Evolutionary conservation across 495 filamentous ascomycete species (phyloP).

Genomic region (Xylaria palmicola): DNA sequence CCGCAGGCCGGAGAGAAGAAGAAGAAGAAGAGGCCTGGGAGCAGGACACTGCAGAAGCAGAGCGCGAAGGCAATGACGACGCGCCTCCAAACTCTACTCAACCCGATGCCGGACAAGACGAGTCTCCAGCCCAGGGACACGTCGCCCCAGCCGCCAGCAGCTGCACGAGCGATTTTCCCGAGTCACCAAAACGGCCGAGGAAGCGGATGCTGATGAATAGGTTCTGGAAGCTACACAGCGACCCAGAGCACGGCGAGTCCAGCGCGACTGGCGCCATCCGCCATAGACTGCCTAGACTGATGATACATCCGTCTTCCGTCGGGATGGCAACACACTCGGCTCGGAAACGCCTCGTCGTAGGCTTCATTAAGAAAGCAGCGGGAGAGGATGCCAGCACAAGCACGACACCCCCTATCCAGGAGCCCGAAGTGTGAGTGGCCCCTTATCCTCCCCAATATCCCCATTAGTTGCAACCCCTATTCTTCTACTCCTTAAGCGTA

Average conservation of each 20-base stretch:
- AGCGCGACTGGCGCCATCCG: constrained; percentile 25
- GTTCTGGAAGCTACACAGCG: constrained; percentile 22
- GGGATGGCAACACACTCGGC: constrained; percentile 12
- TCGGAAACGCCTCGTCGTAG: constrained; percentile 19
- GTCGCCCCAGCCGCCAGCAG: neutral
- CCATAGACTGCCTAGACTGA: constrained; percentile 19
- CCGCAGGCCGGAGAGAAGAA: constrained; percentile 12
- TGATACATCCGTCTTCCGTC: constrained; percentile 1
- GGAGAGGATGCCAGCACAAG: constrained; percentile 16
- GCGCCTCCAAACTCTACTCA: neutral
- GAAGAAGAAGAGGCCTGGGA: constrained; percentile 16
- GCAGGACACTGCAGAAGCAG: too few species aligned
- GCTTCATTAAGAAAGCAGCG: constrained; percentile 17
- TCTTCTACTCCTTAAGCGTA: neutral
- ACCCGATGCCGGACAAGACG: neutral
- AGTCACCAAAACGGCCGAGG: constrained; percentile 15
- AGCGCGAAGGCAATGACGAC: constrained; percentile 17
- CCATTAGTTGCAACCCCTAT: too few species aligned
- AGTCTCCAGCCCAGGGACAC: neutral
- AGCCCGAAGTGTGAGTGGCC: constrained; percentile 28
- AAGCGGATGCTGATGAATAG: constrained; percentile 19
- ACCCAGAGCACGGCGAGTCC: constrained; percentile 22
- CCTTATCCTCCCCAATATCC: neutral
- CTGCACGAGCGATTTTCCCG: neutral
- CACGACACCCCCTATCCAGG: constrained; percentile 8